Evolutionary conservation across 345 rosid genomes (phyloP), one percentile per base, ranked within the genome.

Genomic region (Toxicodendron radicans): DNA sequence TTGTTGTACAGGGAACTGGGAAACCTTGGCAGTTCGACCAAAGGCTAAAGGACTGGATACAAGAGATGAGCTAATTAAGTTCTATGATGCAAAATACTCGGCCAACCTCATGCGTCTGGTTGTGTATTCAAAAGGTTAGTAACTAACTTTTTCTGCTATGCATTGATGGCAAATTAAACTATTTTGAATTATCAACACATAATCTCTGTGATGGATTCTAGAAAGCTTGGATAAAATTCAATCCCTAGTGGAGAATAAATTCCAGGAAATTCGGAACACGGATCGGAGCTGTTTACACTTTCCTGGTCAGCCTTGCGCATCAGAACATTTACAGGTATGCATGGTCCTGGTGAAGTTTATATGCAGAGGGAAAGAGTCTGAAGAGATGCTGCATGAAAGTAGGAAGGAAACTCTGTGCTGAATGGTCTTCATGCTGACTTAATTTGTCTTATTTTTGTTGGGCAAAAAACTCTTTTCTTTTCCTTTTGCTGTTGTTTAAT

Each of bases 81-180:
- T 95, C 79, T 95, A 95, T 68, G 80, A 88, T 49, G 93, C 91
- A 67, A 74, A 92, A 66, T 95, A 95, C 86, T 95, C 99, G 17
- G 90, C 99, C 73, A 95, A 90, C 84, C 86, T 90, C 53, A 95
- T 95, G 97, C 88, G 89, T 81, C 86, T 95, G 59, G 97, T 91
- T 70, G 85, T 92, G 46, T 95, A 95, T 78, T 82, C 90, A 75
- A 92, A 91, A 83, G 99, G 97, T 91, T 76, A 53, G 86, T 77
- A 56, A 45, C 62, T 66, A 30, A 69, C 53, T 53, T 66, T 67
- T 61, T 33, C 12, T 74, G 33, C 59, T 64, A n/a, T 64, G 27
- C 56, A 33, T 30, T 58, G 64, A 32, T 21, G 49, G 56, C 7
- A 16, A 16, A 23, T 53, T 2, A 58, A 56, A 13, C 58, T 62